These are phyloP conservation scores for Scutellaria minor DNA, from an alignment of 257 asterid species.

Conservation along the genomic window DNA sequence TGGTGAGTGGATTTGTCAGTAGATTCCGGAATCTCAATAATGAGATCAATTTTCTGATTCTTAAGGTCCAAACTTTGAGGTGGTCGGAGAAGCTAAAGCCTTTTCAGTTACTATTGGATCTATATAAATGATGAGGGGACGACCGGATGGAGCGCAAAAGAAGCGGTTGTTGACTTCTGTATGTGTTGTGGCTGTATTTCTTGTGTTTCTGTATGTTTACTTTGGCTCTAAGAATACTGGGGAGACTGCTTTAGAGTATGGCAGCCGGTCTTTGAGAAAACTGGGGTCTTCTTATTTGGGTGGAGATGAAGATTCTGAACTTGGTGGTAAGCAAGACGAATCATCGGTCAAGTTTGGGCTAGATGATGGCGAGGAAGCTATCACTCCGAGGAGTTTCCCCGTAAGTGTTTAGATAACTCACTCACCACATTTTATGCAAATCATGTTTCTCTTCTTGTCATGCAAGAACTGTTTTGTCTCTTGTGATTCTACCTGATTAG, in stretches of 20 bases:
- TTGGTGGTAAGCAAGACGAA: constrained; percentile 66
- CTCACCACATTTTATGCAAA: constrained; percentile 21
- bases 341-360: constrained; percentile 55
- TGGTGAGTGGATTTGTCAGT: constrained; percentile 25
- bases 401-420: constrained; percentile 51
- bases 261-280: constrained; percentile 86
- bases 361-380: constrained; percentile 73
- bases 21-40: constrained; percentile 30
- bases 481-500: constrained; percentile 26
- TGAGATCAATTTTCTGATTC: constrained; percentile 37
- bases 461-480: constrained; percentile 13
- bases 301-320: constrained; percentile 84
- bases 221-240: constrained; percentile 78
- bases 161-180: constrained; percentile 70
- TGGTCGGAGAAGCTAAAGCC: constrained; percentile 37
- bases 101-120: constrained; percentile 37
- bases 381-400: constrained; percentile 70
- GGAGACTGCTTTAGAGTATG: constrained; percentile 87
- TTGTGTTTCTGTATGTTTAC: constrained; percentile 66
- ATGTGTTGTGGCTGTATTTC: constrained; percentile 58
- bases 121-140: constrained; percentile 77
- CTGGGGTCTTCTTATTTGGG: constrained; percentile 87
- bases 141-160: constrained; percentile 80
- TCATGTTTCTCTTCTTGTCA: constrained; percentile 11
- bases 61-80: constrained; percentile 36